Evolutionary conservation across 345 rosid genomes (phyloP).

Genomic region (Eucalyptus pauciflora): DNA sequence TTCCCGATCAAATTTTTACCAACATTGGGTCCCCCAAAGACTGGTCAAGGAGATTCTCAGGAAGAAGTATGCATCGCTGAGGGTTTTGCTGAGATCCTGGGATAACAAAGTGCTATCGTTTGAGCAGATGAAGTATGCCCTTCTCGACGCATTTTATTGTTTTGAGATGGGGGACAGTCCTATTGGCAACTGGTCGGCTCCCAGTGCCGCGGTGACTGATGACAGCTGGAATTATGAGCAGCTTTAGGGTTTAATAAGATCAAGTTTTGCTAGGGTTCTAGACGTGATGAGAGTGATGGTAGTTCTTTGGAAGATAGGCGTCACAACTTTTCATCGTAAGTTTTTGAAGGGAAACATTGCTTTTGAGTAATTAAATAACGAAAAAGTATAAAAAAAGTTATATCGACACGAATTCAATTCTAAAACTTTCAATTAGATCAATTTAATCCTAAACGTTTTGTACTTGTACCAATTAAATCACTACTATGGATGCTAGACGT

Average conservation of each 20-base stretch:
- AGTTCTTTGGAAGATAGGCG: not conserved
- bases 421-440: too few species aligned
- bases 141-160: not conserved
- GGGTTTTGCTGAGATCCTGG: not conserved
- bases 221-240: not conserved
- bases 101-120: not conserved
- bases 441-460: too few species aligned
- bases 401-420: too few species aligned
- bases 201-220: not conserved
- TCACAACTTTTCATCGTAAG: not conserved
- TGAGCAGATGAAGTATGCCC: not conserved
- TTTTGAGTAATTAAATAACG: not conserved
- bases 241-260: not conserved
- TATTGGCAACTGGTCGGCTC: not conserved
- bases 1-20: too few species aligned
- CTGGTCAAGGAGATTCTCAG: not conserved
- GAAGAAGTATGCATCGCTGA: not conserved
- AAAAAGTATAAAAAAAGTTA: too few species aligned
- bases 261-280: not conserved
- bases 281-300: not conserved
- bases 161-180: not conserved
- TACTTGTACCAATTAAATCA: too few species aligned
- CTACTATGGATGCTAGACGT: rapidly evolving
- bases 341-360: not conserved
- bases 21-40: not conserved